These are phyloP conservation scores for Coleophoma cylindrospora DNA, from an alignment of 2,329 filamentous ascomycete genomes.

Conservation along the genomic window DNA sequence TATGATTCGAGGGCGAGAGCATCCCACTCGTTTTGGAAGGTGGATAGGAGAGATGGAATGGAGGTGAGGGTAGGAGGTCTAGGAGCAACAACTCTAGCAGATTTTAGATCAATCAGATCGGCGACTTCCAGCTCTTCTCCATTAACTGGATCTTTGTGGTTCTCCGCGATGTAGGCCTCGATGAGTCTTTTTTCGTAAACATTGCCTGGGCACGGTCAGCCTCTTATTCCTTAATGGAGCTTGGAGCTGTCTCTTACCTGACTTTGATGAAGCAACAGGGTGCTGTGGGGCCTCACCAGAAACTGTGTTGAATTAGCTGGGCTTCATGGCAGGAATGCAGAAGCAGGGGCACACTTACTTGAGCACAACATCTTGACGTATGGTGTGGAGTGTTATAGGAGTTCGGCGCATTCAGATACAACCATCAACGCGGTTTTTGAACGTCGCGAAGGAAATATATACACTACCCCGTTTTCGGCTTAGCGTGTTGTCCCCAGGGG, in stretches of 20 bases:
- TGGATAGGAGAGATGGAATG: conserved; percentile 86
- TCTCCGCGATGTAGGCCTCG: conserved; percentile 88
- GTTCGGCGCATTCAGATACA: conserved; percentile 14
- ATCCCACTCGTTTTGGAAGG: conserved; percentile 99
- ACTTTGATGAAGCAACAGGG: conserved; percentile 92
- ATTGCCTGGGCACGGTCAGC: conserved; percentile 51
- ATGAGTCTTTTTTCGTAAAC: conserved; percentile 95
- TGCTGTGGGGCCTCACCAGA: conserved; percentile 95
- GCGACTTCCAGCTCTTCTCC: conserved; percentile 78
- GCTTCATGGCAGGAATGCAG: neutral
- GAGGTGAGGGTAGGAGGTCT: conserved; percentile 92
- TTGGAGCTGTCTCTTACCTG: conserved; percentile 53
- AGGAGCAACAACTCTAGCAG: conserved; percentile 77
- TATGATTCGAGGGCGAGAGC: conserved; percentile 87
- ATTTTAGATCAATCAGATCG: conserved; percentile 84
- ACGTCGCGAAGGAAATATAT: neutral
- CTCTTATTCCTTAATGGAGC: conserved; percentile 8
- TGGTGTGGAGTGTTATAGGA: conserved; percentile 8
- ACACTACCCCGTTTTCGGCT: no score
- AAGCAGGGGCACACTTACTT: conserved; percentile 42
- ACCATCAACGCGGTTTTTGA: neutral
- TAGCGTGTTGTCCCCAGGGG: no score
- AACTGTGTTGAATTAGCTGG: conserved; percentile 46
- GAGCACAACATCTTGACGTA: conserved; percentile 54
- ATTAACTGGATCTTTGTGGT: conserved; percentile 87